Evolutionary conservation across 768 basidiomycete genomes (phyloP).

Genomic region (Tylopilus rubrobrunneus): DNA sequence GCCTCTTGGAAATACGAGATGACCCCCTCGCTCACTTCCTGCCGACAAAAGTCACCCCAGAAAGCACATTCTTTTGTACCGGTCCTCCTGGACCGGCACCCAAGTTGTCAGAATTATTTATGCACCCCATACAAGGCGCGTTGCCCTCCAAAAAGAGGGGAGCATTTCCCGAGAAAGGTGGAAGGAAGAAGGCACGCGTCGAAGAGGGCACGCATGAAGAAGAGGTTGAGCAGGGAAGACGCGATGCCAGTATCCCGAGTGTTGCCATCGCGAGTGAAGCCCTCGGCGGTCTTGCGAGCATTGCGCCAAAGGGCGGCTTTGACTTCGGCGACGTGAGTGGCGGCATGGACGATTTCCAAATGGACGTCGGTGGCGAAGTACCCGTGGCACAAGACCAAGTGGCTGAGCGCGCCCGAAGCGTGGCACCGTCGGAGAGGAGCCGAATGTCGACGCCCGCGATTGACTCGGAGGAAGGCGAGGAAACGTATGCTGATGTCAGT

Average conservation of each 20-base stretch:
- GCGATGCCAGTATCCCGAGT: conserved; percentile 62
- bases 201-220: conserved; percentile 45
- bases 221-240: conserved; percentile 68
- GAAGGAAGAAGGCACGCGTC: conserved; percentile 57
- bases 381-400: conserved; percentile 28
- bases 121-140: conserved; percentile 61
- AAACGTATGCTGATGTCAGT: conserved; percentile 60
- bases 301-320: conserved; percentile 53
- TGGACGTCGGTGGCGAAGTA: conserved; percentile 57
- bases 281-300: conserved; percentile 48
- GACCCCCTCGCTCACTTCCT: conserved; percentile 85
- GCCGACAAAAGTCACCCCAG: conserved; percentile 69
- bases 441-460: conserved; percentile 65
- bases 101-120: conserved; percentile 80
- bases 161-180: conserved; percentile 51
- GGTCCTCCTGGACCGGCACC: conserved; percentile 82
- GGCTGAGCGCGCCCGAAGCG: conserved; percentile 44
- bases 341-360: conserved; percentile 64
- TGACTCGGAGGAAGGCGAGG: conserved; percentile 61
- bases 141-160: conserved; percentile 57
- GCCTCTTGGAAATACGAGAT: conserved; percentile 78
- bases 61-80: conserved; percentile 75
- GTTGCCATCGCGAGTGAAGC: conserved; percentile 53
- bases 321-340: conserved; percentile 59
- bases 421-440: conserved; percentile 53